A percentile compares a stretch with the other conserved stretches of the same genome.
Conservation (phyloP, 176 grass and related monocot species). For the Ensete ventricosum region DNA sequence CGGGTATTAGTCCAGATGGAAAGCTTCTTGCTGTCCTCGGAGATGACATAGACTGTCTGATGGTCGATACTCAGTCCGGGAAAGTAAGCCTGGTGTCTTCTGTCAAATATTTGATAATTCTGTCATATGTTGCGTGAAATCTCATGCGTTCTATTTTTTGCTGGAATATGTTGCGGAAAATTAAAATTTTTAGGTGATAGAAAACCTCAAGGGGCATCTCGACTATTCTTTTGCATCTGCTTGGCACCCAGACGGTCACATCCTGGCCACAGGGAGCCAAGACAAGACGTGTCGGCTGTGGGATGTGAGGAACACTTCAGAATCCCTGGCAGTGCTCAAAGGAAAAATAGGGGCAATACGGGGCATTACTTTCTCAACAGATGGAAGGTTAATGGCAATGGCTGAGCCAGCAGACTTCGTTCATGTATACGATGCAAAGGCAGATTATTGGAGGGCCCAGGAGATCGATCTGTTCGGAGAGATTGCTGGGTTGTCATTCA, state of each 20-base stretch:
- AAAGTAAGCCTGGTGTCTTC: conserved; percentile 27
- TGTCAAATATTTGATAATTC: not conserved
- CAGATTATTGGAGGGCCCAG: conserved; percentile 41
- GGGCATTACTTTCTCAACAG: conserved; percentile 61
- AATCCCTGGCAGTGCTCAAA: conserved; percentile 56
- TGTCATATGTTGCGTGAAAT: not conserved
- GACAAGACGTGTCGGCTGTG: conserved; percentile 62
- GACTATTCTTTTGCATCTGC: conserved; percentile 82
- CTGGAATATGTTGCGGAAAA: not conserved
- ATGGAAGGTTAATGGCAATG: conserved; percentile 68
- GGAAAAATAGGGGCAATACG: conserved; percentile 70
- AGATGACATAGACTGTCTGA: conserved; percentile 47
- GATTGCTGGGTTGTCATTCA: conserved; percentile 78
- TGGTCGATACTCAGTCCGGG: conserved; percentile 55
- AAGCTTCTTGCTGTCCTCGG: conserved; percentile 63
- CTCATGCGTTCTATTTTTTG: not conserved
- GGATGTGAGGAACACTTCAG: conserved; percentile 45
- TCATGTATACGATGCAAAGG: conserved; percentile 49
- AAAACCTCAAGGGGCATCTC: conserved; percentile 41
- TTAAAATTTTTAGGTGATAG: conserved; percentile 30
- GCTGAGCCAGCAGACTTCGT: conserved; percentile 75
- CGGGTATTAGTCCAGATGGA: conserved; percentile 48
- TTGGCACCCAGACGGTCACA: conserved; percentile 51
- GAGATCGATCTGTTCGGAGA: conserved; percentile 86
- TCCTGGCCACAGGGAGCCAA: conserved; percentile 67